phyloP scores from a whole-genome alignment of 495 filamentous ascomycete genomes.

The Penicillium steckii region DNA sequence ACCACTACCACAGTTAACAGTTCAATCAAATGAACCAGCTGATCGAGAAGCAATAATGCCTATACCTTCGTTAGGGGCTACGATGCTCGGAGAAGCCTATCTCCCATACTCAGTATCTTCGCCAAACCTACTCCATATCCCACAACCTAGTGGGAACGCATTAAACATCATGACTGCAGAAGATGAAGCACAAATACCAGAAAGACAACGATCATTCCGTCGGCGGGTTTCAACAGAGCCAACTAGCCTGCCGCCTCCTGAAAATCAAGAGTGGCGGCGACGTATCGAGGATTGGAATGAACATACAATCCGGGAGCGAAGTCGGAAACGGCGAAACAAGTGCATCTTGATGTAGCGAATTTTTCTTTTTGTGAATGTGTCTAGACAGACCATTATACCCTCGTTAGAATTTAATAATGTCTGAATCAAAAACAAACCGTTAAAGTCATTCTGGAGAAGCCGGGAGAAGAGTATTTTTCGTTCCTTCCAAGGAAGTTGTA shows the following conservation, averaged over 20 bases:
- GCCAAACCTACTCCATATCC: constrained; percentile 35
- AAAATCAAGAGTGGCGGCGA: constrained; percentile 41
- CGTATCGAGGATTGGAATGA: constrained; percentile 48
- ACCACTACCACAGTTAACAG: constrained; percentile 14
- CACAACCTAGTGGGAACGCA: constrained; percentile 17
- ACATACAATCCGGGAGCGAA: constrained; percentile 39
- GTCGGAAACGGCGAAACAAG: constrained; percentile 32
- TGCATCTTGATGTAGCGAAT: constrained; percentile 39
- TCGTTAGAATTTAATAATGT: constrained; percentile 7
- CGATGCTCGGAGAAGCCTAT: constrained; percentile 26
- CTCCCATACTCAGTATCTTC: constrained; percentile 41
- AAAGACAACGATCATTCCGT: constrained; percentile 22
- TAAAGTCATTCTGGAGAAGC: neutral
- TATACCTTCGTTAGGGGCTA: constrained; percentile 18
- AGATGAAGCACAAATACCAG: constrained; percentile 21
- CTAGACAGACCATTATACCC: constrained; percentile 9
- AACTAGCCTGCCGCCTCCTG: constrained; percentile 28
- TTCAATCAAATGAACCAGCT: constrained; percentile 15
- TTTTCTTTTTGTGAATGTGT: constrained; percentile 6
- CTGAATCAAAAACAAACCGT: neutral
- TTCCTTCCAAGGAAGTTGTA: too few relatives aligned
- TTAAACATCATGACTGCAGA: constrained; percentile 19
- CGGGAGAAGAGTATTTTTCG: too few relatives aligned
- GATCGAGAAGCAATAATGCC: constrained; percentile 14
- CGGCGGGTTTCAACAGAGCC: constrained; percentile 42